Conservation (phyloP, 163 green algal species). For the Scenedesmus sp. region DNA sequence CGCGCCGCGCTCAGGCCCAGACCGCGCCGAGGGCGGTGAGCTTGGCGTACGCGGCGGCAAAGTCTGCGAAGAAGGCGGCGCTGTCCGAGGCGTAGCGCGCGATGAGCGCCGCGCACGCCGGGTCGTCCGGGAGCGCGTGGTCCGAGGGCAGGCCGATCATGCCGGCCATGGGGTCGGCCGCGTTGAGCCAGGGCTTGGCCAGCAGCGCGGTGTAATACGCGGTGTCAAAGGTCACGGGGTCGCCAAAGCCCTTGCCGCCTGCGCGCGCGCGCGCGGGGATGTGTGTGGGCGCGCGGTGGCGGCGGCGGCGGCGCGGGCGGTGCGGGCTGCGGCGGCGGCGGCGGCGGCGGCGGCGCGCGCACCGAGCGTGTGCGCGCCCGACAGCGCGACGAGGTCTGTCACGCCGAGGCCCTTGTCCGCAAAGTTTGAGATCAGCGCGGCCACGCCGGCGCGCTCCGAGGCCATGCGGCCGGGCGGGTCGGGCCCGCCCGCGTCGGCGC, state of each 20-base stretch:
- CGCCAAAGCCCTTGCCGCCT: slow-evolving; percentile 89
- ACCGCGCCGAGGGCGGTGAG: slow-evolving; percentile 56
- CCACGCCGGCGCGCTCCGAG: slow-evolving; percentile 67
- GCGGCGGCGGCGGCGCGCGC: neutral
- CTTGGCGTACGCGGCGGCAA: slow-evolving; percentile 67
- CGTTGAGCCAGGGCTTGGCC: slow-evolving; percentile 78
- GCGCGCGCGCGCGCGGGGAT: slow-evolving; percentile 35
- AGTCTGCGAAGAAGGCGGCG: slow-evolving; percentile 76
- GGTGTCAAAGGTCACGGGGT: slow-evolving; percentile 92
- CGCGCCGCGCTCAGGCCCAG: slow-evolving; percentile 3
- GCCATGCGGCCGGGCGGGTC: slow-evolving; percentile 84
- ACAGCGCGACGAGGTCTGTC: slow-evolving; percentile 84
- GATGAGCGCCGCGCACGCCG: slow-evolving; percentile 56
- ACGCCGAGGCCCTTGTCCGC: slow-evolving; percentile 70
- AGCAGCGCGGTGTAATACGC: slow-evolving; percentile 88
- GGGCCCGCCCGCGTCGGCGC: slow-evolving; percentile 61
- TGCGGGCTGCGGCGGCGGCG: too few species aligned
- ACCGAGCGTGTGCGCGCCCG: slow-evolving; percentile 83
- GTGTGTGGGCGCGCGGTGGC: neutral
- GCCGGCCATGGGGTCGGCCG: slow-evolving; percentile 73
- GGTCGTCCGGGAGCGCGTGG: slow-evolving; percentile 81
- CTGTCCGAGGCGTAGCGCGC: slow-evolving; percentile 77
- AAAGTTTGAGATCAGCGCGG: slow-evolving; percentile 76
- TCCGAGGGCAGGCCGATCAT: slow-evolving; percentile 87
- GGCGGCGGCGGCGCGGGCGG: neutral